Conservation (phyloP, 768 basidiomycete species). For the Sarcomyxa edulis region DNA sequence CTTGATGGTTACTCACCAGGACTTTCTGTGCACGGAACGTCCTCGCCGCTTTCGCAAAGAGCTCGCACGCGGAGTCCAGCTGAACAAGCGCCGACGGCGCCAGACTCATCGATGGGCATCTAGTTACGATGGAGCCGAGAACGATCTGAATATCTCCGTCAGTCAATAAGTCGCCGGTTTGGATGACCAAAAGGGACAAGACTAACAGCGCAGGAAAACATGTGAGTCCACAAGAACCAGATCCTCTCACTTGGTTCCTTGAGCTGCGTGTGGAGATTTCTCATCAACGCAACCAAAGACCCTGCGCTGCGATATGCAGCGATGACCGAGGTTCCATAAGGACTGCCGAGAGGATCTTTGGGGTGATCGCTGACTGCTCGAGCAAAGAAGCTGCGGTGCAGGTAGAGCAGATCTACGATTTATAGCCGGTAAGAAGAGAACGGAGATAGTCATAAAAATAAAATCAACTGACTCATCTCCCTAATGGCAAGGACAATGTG, state of each 20-base stretch:
- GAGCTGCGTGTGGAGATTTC: slow-evolving; percentile 60
- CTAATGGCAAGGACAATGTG: slow-evolving; percentile 66
- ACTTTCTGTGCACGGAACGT: slow-evolving; percentile 64
- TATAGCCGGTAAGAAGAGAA: slow-evolving; percentile 2
- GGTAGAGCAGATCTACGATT: slow-evolving; percentile 54
- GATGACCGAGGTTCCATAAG: slow-evolving; percentile 68
- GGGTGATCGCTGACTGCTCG: slow-evolving; percentile 69
- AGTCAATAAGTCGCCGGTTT: neutral
- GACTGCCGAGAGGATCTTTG: slow-evolving; percentile 67
- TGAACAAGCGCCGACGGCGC: slow-evolving; percentile 72
- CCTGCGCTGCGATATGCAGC: slow-evolving; percentile 72
- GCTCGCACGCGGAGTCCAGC: slow-evolving; percentile 68
- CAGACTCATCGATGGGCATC: slow-evolving; percentile 75
- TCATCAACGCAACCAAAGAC: slow-evolving; percentile 65
- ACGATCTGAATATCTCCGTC: slow-evolving; percentile 42
- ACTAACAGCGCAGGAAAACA: slow-evolving; percentile 65
- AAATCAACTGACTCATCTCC: slow-evolving; percentile 53
- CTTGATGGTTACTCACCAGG: slow-evolving; percentile 39
- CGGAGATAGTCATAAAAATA: no score
- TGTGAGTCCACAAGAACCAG: slow-evolving; percentile 59
- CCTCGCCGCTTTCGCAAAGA: slow-evolving; percentile 64
- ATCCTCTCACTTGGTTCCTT: slow-evolving; percentile 60
- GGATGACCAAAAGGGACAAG: slow-evolving; percentile 5
- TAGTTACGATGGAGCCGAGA: slow-evolving; percentile 69
- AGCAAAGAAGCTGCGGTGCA: slow-evolving; percentile 72